A percentile compares a stretch with the other conserved stretches of the same genome.
Evolutionary conservation across 768 basidiomycete genomes (phyloP).

Genomic region (Leccinellum rugosiceps): DNA sequence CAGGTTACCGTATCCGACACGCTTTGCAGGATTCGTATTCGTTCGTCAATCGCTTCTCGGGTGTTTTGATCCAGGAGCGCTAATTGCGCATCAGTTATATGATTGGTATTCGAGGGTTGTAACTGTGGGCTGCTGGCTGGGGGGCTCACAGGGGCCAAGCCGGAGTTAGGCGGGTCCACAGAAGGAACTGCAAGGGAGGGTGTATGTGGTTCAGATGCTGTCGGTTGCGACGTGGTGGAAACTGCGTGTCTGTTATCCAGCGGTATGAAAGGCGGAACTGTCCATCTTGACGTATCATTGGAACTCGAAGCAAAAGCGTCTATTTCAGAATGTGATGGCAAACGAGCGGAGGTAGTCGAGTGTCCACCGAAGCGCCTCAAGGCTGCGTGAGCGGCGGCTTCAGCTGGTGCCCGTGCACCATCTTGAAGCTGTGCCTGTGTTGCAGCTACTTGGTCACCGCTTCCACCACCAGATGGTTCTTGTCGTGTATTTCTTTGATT

Average conservation of each 20-base stretch:
- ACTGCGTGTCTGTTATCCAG: conserved; percentile 12
- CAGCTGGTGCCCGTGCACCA: conserved; percentile 34
- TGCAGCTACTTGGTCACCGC: neutral
- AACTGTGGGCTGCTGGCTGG: conserved; percentile 12
- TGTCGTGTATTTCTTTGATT: conserved; percentile 11
- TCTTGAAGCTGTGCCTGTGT: conserved; percentile 11
- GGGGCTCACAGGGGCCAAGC: neutral
- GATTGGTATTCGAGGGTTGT: conserved; percentile 34
- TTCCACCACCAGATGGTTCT: conserved; percentile 9
- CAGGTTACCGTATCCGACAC: conserved; percentile 71
- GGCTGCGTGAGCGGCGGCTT: conserved; percentile 68
- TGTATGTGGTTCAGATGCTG: conserved; percentile 7
- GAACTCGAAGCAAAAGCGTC: conserved; percentile 3
- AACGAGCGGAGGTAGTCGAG: conserved; percentile 9
- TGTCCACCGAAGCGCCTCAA: conserved; percentile 44
- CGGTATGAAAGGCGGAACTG: conserved; percentile 25
- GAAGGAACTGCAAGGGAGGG: conserved; percentile 4
- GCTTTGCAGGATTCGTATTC: conserved; percentile 72
- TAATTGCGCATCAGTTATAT: conserved; percentile 52
- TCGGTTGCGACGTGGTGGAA: neutral
- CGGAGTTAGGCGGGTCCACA: neutral
- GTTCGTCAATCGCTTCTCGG: conserved; percentile 81
- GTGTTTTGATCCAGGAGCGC: conserved; percentile 62
- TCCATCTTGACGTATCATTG: conserved; percentile 17
- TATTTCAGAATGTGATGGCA: conserved; percentile 6